Evolutionary conservation across 148 eudicot genomes (phyloP).

Genomic region (Camellia sinensis): DNA sequence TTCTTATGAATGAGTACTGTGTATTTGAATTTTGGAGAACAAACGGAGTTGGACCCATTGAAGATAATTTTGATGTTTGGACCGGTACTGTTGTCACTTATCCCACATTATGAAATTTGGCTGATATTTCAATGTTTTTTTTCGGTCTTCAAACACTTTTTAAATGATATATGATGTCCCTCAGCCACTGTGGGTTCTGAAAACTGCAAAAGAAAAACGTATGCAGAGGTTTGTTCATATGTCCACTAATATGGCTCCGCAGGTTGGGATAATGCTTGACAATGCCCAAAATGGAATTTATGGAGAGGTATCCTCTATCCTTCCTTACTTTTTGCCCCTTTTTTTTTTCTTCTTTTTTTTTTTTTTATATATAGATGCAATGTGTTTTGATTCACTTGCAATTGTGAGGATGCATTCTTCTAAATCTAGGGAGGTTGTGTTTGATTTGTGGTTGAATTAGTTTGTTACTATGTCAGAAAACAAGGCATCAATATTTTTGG

Average conservation of each 20-base stretch:
- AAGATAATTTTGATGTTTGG: too few species aligned
- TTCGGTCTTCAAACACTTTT: too few species aligned
- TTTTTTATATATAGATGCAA: not conserved
- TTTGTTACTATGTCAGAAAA: too few species aligned
- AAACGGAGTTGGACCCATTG: not conserved
- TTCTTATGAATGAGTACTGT: conserved; percentile 1
- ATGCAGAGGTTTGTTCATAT: conserved; percentile 62
- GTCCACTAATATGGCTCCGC: conserved; percentile 86
- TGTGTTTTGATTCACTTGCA: not conserved
- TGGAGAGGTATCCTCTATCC: conserved; percentile 38
- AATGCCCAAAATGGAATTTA: conserved; percentile 27
- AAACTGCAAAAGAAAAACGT: conserved; percentile 57
- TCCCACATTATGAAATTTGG: too few species aligned
- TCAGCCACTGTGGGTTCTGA: conserved; percentile 91
- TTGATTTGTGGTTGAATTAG: too few species aligned
- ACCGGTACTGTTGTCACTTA: too few species aligned
- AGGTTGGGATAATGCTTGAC: conserved; percentile 55
- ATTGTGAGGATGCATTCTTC: too few species aligned
- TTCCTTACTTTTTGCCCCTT: conserved; percentile 5
- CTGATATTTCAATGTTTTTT: too few species aligned
- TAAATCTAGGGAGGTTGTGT: too few species aligned
- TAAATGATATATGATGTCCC: conserved; percentile 7
- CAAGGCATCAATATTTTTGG: too few species aligned
- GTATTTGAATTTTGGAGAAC: not conserved
- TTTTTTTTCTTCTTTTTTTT: not conserved